Conservation (phyloP, 495 filamentous ascomycete species). For the Penicillium antarcticum region DNA sequence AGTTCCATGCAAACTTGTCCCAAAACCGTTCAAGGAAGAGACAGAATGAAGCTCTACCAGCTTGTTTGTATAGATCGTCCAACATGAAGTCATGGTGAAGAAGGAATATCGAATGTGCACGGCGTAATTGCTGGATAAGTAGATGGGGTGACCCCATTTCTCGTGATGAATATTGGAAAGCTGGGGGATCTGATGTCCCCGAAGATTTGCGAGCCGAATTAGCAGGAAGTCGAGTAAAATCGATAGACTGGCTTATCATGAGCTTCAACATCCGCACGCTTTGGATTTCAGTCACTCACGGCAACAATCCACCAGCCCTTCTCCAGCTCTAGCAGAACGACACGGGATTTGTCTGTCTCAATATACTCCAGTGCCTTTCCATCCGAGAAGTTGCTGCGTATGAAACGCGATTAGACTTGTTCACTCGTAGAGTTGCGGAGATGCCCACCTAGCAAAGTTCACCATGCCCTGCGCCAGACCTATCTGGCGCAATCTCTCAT, state of each 20-base stretch:
- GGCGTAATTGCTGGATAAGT: constrained; percentile 73
- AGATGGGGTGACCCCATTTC: constrained; percentile 83
- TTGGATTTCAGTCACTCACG: constrained; percentile 44
- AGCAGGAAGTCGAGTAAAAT: constrained; percentile 58
- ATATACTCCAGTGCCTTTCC: constrained; percentile 74
- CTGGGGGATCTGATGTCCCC: constrained; percentile 15
- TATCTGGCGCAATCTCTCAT: constrained; percentile 85
- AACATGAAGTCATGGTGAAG: constrained; percentile 79
- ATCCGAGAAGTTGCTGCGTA: constrained; percentile 68
- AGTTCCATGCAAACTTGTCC: constrained; percentile 73
- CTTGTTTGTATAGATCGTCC: constrained; percentile 58
- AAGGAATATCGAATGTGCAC: constrained; percentile 80
- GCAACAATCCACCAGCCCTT: constrained; percentile 94
- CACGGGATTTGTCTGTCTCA: constrained; percentile 83
- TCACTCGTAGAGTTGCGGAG: constrained; percentile 5
- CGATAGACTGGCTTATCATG: constrained; percentile 57
- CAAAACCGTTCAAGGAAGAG: constrained; percentile 73
- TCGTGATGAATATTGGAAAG: constrained; percentile 74
- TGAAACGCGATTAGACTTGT: constrained; percentile 9
- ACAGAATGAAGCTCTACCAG: constrained; percentile 60
- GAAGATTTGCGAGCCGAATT: constrained; percentile 22
- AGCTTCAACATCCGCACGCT: constrained; percentile 6
- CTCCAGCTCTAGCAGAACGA: constrained; percentile 81
- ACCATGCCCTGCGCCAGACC: constrained; percentile 98
- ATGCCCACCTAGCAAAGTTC: constrained; percentile 71